These are phyloP conservation scores for Gossypium gossypioides DNA, from an alignment of 441 rosid species.

Conservation along the genomic window DNA sequence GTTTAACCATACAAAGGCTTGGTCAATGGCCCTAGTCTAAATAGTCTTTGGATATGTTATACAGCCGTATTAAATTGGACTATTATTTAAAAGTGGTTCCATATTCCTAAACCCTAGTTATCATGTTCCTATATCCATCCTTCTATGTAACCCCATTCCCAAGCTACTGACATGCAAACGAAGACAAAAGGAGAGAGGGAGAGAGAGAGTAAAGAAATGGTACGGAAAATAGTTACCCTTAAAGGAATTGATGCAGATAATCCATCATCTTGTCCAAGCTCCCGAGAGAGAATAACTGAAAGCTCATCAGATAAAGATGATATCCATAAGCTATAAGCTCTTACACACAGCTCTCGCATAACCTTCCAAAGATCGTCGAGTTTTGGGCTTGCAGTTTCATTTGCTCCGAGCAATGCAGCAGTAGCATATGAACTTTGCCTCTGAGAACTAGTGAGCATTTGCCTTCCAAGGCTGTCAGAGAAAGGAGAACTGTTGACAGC, in stretches of 20 bases:
- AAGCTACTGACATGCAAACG: background rate
- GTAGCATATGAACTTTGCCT: slow-evolving; percentile 66
- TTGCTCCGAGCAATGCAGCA: slow-evolving; percentile 77
- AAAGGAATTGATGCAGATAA: slow-evolving; percentile 64
- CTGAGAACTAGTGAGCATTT: slow-evolving; percentile 40
- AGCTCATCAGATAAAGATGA: slow-evolving; percentile 80
- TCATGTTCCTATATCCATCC: background rate
- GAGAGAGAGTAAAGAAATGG: background rate
- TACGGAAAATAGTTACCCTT: slow-evolving; percentile 44
- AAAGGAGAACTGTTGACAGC: slow-evolving; percentile 29
- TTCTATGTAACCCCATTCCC: background rate
- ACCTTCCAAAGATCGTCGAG: slow-evolving; percentile 55
- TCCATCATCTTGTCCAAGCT: slow-evolving; percentile 75
- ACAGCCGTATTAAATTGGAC: background rate
- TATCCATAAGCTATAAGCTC: slow-evolving; percentile 88
- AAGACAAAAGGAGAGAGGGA: background rate
- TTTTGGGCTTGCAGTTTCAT: slow-evolving; percentile 68
- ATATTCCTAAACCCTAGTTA: background rate
- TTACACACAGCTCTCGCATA: slow-evolving; percentile 63
- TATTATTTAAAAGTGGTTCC: background rate
- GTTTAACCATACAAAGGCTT: background rate
- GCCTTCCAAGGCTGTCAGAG: slow-evolving; percentile 49
- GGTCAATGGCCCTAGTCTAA: background rate
- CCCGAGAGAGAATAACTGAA: slow-evolving; percentile 57
- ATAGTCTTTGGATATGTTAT: background rate